phyloP scores from a whole-genome alignment of 345 rosid species.

The Hibiscus trionum region DNA sequence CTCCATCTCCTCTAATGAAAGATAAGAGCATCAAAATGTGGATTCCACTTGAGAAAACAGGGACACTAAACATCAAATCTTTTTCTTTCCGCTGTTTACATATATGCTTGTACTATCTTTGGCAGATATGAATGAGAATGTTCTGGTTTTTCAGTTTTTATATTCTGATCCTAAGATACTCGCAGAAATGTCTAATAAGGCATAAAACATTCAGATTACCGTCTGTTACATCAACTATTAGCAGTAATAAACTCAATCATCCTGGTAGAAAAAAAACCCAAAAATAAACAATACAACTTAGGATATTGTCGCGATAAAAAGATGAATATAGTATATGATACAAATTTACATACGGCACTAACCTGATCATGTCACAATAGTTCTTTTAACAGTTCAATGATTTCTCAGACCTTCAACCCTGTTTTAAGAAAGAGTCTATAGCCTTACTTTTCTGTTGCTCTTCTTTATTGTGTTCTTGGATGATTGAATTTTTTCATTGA shows the following conservation, averaged over 20 bases:
- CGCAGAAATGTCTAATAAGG: too few species aligned
- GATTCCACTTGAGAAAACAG: neutral
- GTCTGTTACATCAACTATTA: neutral
- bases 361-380: neutral
- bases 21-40: neutral
- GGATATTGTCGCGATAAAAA: too few species aligned
- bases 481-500: too few species aligned
- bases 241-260: neutral
- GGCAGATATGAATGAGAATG: neutral
- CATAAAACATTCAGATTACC: too few species aligned
- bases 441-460: too few species aligned
- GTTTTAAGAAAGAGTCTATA: neutral
- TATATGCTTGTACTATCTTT: neutral
- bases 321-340: too few species aligned
- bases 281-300: too few species aligned
- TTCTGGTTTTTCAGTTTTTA: neutral
- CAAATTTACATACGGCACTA: neutral
- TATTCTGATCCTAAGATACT: neutral
- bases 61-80: neutral
- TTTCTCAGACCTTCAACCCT: neutral
- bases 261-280: neutral
- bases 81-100: neutral
- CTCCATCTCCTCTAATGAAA: neutral
- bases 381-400: neutral
- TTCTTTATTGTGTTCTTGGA: too few species aligned